Base-by-base conservation (phyloP, 164 flowering plant genomes). In the Chloranthus sessilifolius region DNA sequence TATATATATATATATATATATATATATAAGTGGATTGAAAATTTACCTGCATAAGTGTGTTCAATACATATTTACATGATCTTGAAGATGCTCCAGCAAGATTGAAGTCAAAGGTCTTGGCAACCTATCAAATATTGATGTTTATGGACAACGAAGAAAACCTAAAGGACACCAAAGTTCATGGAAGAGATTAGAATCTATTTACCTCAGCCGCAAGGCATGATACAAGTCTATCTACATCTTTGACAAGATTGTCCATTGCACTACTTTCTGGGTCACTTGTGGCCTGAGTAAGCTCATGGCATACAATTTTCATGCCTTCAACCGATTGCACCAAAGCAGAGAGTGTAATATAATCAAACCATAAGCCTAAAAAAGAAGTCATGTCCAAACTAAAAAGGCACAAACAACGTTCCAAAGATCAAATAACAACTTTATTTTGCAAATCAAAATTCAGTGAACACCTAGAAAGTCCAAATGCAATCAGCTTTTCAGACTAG, bases 251-350 rank as follows among this genome's bases (percentile, higher is more conserved):
- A 46, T 86, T 96, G 63, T 94, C 92, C 84, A 89, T 70, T 12
- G 63, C 64, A 62, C 74, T 68, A 58, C 86, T 81, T 49, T 89
- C 97, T 40, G 99, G 92, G 67, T 94, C 95, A 61, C 48, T 77
- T 1, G 76, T 78, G n/a, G 84, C 89, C 43, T 69, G 84, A 3
- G 82, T 77, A 74, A 94, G 66, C 74, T 86, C 96, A 77, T 89
- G 92, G 67, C 99, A 89, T 30, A 94, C 85, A 65, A 86, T 78
- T 68, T 94, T 94, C 99, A 94, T 94, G 55, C 97, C 99, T 74
- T 89, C 96, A 56, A 94, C 97, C 65, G 99, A 79, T 97, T 92
- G 83, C 61, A 43, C 33, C 23, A 26, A 19, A 25, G 30, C n/a
- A n/a, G n/a, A n/a, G n/a, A n/a, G n/a, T n/a, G n/a, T n/a, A n/a